Conservation (phyloP, 2,329 filamentous ascomycete genomes). For the Verticillium tricorpus region DNA sequence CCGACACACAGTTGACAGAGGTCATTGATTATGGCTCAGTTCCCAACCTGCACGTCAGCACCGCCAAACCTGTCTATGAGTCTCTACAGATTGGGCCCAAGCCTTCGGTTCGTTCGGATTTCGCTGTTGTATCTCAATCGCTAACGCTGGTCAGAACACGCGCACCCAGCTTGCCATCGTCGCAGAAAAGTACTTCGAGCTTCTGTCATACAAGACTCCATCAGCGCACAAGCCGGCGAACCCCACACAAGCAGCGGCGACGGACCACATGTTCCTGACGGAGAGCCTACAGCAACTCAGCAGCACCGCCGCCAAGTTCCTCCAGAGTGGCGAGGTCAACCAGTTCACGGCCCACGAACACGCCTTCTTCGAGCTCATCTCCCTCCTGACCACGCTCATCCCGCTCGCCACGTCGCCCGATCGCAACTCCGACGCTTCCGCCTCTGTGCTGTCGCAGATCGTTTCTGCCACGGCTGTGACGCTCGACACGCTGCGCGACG, state of each 20-base stretch:
- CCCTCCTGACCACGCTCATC: constrained; percentile 32
- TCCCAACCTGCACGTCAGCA: constrained; percentile 38
- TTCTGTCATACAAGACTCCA: constrained; percentile 42
- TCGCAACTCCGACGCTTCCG: not conserved
- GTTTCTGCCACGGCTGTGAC: constrained; percentile 15
- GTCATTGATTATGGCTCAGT: constrained; percentile 50
- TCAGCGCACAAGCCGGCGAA: constrained; percentile 45
- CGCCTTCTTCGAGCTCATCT: constrained; percentile 37
- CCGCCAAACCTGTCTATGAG: constrained; percentile 33
- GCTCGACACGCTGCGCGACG: constrained; percentile 20
- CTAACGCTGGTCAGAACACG: constrained; percentile 32
- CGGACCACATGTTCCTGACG: constrained; percentile 39
- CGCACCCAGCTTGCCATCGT: constrained; percentile 45
- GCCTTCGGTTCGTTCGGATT: constrained; percentile 37
- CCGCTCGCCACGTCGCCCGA: constrained; percentile 15
- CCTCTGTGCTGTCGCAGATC: not conserved
- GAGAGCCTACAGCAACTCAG: constrained; percentile 37
- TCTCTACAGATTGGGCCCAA: constrained; percentile 45
- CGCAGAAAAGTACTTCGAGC: constrained; percentile 46
- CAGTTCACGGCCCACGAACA: constrained; percentile 37
- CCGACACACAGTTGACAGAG: constrained; percentile 33
- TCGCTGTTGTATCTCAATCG: not conserved
- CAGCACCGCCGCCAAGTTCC: constrained; percentile 35
- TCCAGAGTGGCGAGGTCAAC: constrained; percentile 20
- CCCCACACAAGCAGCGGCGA: constrained; percentile 26